Percentiles rank a stretch among this genome's conserved stretches.
Evolutionary conservation across 352 stramenopile species (phyloP).

Genomic region (Phytophthora pinifolia): DNA sequence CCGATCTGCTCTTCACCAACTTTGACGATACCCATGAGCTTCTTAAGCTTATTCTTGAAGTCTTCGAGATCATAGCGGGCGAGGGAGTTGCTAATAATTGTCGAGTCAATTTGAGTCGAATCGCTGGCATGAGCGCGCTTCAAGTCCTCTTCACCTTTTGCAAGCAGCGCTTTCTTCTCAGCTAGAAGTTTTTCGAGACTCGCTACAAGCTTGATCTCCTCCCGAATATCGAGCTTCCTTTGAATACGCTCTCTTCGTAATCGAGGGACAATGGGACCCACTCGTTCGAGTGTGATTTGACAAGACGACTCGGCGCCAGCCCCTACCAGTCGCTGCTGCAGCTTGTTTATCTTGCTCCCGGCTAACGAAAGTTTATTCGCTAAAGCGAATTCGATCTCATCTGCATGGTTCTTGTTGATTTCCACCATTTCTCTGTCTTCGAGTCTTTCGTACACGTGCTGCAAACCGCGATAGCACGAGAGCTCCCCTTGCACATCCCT

Average conservation of each 20-base stretch:
- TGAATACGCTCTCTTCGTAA: slow-evolving; percentile 61
- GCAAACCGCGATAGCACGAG: slow-evolving; percentile 56
- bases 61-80: slow-evolving; percentile 73
- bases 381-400: slow-evolving; percentile 71
- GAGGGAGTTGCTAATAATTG: slow-evolving; percentile 51
- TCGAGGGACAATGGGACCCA: slow-evolving; percentile 62
- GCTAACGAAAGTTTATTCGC: slow-evolving; percentile 46
- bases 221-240: slow-evolving; percentile 51
- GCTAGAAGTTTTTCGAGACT: slow-evolving; percentile 56
- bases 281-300: slow-evolving; percentile 60
- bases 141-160: slow-evolving; percentile 62
- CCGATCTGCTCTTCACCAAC: slow-evolving; percentile 54
- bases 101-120: slow-evolving; percentile 65
- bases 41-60: slow-evolving; percentile 76
- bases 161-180: slow-evolving; percentile 58
- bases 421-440: slow-evolving; percentile 54
- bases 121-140: slow-evolving; percentile 69
- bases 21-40: slow-evolving; percentile 66
- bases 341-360: slow-evolving; percentile 35
- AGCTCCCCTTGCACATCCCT: slow-evolving; percentile 48
- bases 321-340: slow-evolving; percentile 63
- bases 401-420: slow-evolving; percentile 45
- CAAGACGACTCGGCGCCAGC: slow-evolving; percentile 63
- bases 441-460: slow-evolving; percentile 45
- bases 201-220: slow-evolving; percentile 51